These are phyloP conservation scores for Xylaria hypoxylon DNA, from an alignment of 2,329 filamentous ascomycete genomes.

Conservation along the genomic window DNA sequence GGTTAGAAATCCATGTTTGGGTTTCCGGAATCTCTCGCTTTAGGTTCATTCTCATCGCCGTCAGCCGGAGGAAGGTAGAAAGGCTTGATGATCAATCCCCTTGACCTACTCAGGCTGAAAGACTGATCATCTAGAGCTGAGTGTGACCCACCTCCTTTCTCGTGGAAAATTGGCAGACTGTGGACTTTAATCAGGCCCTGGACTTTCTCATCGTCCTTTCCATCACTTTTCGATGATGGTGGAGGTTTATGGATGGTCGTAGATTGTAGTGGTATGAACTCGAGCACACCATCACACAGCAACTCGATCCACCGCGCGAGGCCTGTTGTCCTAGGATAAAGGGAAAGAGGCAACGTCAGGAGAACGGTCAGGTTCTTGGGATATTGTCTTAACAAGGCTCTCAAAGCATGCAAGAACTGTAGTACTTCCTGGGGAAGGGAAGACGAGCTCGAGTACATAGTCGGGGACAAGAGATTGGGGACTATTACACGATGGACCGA, in stretches of 20 bases:
- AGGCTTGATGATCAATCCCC: slow-evolving; percentile 85
- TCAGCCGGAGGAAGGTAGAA: slow-evolving; percentile 90
- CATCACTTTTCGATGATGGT: slow-evolving; percentile 62
- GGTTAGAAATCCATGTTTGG: slow-evolving; percentile 79
- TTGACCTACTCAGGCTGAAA: slow-evolving; percentile 84
- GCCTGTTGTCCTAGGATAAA: slow-evolving; percentile 81
- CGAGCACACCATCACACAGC: slow-evolving; percentile 85
- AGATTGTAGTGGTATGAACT: slow-evolving; percentile 79
- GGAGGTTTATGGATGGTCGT: slow-evolving; percentile 63
- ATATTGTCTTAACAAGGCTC: slow-evolving; percentile 78
- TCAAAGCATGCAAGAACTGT: slow-evolving; percentile 82
- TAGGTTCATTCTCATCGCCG: slow-evolving; percentile 66
- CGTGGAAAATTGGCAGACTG: slow-evolving; percentile 84
- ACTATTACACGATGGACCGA: slow-evolving; percentile 84
- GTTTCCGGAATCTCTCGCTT: slow-evolving; percentile 67
- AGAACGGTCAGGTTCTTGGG: slow-evolving; percentile 75
- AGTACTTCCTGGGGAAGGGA: slow-evolving; percentile 79
- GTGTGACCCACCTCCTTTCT: slow-evolving; percentile 84
- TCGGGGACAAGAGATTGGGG: slow-evolving; percentile 88
- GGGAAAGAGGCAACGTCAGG: slow-evolving; percentile 80
- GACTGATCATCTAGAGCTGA: slow-evolving; percentile 86
- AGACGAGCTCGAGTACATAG: slow-evolving; percentile 77
- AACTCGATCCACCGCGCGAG: slow-evolving; percentile 88
- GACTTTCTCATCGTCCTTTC: slow-evolving; percentile 74
- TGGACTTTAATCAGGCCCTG: slow-evolving; percentile 90